These are phyloP conservation scores for Leishmania braziliensis DNA, from an alignment of 208 protist genomes.

Conservation along the genomic window DNA sequence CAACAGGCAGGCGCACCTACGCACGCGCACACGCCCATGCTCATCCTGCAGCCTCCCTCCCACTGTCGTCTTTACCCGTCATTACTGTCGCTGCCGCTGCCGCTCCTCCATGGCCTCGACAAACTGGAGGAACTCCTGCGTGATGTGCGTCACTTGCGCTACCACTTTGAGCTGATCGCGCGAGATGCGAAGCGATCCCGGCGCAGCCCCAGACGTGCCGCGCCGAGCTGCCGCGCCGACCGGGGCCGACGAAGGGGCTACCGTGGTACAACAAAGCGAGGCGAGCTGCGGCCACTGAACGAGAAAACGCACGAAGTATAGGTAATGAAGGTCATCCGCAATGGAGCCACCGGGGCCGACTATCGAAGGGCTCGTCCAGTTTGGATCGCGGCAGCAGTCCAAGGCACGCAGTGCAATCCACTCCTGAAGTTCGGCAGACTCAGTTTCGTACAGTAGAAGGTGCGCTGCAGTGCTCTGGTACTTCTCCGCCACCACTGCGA, in stretches of 20 bases:
- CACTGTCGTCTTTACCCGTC: background rate
- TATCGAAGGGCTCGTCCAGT: background rate
- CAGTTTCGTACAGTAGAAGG: slow-evolving; percentile 70
- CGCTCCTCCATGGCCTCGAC: slow-evolving; percentile 55
- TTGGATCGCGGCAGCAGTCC: background rate
- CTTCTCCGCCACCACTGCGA: slow-evolving; percentile 52
- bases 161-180: slow-evolving; percentile 53
- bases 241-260: slow-evolving; percentile 12
- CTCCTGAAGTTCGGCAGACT: slow-evolving; percentile 67
- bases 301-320: slow-evolving; percentile 82
- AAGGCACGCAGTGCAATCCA: slow-evolving; percentile 39
- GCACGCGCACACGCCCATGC: background rate
- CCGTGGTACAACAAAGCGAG: slow-evolving; percentile 58
- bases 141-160: slow-evolving; percentile 64
- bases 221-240: background rate
- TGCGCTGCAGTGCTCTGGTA: slow-evolving; percentile 59
- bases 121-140: slow-evolving; percentile 72
- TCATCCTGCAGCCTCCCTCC: background rate
- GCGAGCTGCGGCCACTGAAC: slow-evolving; percentile 85
- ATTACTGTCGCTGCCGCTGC: slow-evolving; percentile 13
- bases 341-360: background rate
- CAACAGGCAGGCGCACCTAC: too few species aligned
- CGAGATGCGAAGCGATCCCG: slow-evolving; percentile 44
- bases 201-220: slow-evolving; percentile 9
- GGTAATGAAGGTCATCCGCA: slow-evolving; percentile 46